Evolutionary conservation across 2,329 filamentous ascomycete genomes (phyloP).

Genomic region (Graphilbum fragrans): DNA sequence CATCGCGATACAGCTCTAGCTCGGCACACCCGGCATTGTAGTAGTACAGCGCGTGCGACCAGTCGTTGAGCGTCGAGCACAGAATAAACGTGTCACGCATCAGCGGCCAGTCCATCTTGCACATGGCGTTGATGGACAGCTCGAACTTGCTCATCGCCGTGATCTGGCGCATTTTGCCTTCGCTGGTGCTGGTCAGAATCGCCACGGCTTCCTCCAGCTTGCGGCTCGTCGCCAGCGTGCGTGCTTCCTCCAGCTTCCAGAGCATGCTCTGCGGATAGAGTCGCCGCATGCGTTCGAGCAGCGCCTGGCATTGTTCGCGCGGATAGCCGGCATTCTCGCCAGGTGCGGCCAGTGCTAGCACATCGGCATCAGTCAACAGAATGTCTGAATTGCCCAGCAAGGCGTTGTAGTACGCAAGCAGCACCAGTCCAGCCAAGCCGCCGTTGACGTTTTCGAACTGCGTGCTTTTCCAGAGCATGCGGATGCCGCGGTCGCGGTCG

Average conservation of each 20-base stretch:
- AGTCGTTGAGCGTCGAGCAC: constrained; percentile 73
- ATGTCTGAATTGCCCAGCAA: constrained; percentile 83
- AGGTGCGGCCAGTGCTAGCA: constrained; percentile 30
- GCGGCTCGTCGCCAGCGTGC: constrained; percentile 57
- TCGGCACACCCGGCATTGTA: constrained; percentile 74
- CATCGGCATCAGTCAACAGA: constrained; percentile 49
- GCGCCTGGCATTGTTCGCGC: constrained; percentile 46
- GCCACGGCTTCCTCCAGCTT: constrained; percentile 56
- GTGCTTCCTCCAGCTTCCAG: constrained; percentile 81
- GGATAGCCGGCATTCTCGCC: constrained; percentile 61
- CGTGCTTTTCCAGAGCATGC: constrained; percentile 83
- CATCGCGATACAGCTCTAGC: constrained; percentile 67
- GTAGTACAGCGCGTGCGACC: constrained; percentile 82
- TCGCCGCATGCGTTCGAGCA: constrained; percentile 62
- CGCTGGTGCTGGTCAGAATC: constrained; percentile 45
- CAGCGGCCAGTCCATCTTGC: constrained; percentile 61
- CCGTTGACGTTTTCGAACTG: constrained; percentile 82
- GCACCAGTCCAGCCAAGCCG: constrained; percentile 70
- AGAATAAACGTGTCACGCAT: constrained; percentile 64
- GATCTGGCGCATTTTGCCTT: constrained; percentile 76
- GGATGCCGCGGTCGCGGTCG: constrained; percentile 69
- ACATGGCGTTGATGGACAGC: constrained; percentile 66
- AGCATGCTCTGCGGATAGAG: constrained; percentile 73
- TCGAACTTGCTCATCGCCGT: constrained; percentile 80
- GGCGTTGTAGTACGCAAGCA: constrained; percentile 81